phyloP scores from a whole-genome alignment of 2,329 filamentous ascomycete genomes.

The Drechslerella stenobrocha region DNA sequence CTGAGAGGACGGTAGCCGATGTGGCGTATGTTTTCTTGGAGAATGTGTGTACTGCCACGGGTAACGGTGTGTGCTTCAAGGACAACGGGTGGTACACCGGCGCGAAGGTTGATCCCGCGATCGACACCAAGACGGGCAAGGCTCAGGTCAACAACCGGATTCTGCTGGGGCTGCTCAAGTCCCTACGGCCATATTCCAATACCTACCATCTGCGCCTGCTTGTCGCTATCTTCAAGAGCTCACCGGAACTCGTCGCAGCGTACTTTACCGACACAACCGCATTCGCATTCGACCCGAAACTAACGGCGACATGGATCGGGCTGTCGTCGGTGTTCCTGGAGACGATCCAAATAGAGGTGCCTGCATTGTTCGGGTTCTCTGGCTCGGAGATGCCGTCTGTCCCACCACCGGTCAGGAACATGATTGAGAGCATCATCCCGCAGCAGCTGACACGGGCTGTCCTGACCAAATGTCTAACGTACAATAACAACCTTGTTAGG shows the following conservation, averaged over 20 bases:
- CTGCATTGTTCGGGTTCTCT: conserved; percentile 70
- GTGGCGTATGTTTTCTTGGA: conserved; percentile 75
- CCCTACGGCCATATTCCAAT: conserved; percentile 79
- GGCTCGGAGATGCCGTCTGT: conserved; percentile 62
- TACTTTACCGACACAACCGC: conserved; percentile 80
- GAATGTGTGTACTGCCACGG: conserved; percentile 71
- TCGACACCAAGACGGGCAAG: conserved; percentile 62
- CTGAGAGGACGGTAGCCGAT: conserved; percentile 65
- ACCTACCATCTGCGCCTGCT: conserved; percentile 79
- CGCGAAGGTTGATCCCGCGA: conserved; percentile 55
- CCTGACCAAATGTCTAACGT: conserved; percentile 75
- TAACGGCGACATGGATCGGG: conserved; percentile 91
- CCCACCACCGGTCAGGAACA: conserved; percentile 73
- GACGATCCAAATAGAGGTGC: conserved; percentile 73
- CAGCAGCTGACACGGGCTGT: conserved; percentile 78
- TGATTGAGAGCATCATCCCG: conserved; percentile 85
- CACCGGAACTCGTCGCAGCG: conserved; percentile 82
- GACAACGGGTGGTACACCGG: conserved; percentile 82
- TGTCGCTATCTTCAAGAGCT: conserved; percentile 74
- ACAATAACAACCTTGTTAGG: conserved; percentile 73
- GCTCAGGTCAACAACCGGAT: conserved; percentile 75
- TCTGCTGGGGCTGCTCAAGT: conserved; percentile 76
- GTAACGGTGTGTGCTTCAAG: conserved; percentile 73
- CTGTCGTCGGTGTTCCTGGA: conserved; percentile 88
- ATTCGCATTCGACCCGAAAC: conserved; percentile 86